Conservation (phyloP, 306 rosid genomes). For the Quillaja saponaria region DNA sequence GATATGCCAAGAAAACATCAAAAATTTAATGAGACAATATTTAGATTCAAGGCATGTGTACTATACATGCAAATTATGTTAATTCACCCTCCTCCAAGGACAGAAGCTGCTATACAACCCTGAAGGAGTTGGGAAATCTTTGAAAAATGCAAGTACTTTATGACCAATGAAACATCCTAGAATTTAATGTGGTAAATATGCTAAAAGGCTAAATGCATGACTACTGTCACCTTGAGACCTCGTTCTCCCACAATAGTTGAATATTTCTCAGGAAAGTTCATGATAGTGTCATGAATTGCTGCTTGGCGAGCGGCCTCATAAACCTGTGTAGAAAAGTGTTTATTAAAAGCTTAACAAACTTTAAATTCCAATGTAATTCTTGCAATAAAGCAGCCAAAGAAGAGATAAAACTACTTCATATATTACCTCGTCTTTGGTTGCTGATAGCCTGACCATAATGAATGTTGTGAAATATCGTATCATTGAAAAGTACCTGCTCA, state of each 20-base stretch:
- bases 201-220: constrained; percentile 18
- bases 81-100: too few relatives aligned
- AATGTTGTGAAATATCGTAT: constrained; percentile 89
- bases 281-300: constrained; percentile 88
- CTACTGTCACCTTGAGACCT: constrained; percentile 83
- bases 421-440: constrained; percentile 83
- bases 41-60: too few relatives aligned
- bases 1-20: too few relatives aligned
- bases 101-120: too few relatives aligned
- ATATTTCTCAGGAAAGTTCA: constrained; percentile 81
- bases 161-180: constrained; percentile 13
- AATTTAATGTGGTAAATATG: constrained; percentile 16
- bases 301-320: constrained; percentile 89
- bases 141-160: too few relatives aligned
- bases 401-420: constrained; percentile 19
- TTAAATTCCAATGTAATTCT: constrained; percentile 25
- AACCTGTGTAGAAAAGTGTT: constrained; percentile 51
- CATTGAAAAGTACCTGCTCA: constrained; percentile 90
- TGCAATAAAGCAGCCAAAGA: constrained; percentile 22
- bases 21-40: too few relatives aligned
- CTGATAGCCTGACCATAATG: constrained; percentile 86
- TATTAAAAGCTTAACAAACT: constrained; percentile 23
- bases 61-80: too few relatives aligned
- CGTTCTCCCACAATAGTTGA: constrained; percentile 93
- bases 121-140: too few relatives aligned